phyloP scores from a whole-genome alignment of 306 rosid genomes.

The Carpinus fangiana region DNA sequence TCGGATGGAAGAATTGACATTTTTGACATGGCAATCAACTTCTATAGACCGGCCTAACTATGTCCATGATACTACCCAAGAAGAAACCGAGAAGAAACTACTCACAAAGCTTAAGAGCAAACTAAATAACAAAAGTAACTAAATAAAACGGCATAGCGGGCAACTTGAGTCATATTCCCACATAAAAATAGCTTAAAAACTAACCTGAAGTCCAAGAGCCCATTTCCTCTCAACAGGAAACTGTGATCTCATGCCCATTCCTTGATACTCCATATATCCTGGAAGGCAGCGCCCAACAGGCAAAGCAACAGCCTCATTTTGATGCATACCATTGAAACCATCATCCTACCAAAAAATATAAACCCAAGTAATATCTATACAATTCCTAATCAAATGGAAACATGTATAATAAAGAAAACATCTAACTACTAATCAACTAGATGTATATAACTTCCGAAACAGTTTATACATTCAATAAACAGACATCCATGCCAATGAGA shows the following conservation, averaged over 20 bases:
- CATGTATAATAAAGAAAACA: background rate
- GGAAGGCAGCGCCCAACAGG: slow-evolving; percentile 68
- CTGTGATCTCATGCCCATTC: slow-evolving; percentile 58
- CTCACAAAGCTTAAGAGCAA: background rate
- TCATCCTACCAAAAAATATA: slow-evolving; percentile 44
- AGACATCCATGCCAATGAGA: slow-evolving; percentile 22
- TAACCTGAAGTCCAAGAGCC: slow-evolving; percentile 99
- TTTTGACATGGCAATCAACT: slow-evolving; percentile 15
- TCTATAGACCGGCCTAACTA: background rate
- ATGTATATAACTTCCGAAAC: background rate
- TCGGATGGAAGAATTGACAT: slow-evolving; percentile 22
- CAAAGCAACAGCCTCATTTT: slow-evolving; percentile 54
- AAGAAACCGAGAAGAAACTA: background rate
- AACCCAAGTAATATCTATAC: background rate
- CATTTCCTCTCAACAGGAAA: slow-evolving; percentile 80
- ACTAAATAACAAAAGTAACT: background rate
- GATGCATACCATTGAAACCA: slow-evolving; percentile 57
- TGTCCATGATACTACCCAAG: background rate
- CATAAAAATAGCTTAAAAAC: slow-evolving; percentile 29
- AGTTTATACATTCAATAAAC: background rate
- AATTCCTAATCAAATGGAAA: background rate
- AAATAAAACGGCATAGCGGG: background rate
- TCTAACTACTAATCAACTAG: background rate
- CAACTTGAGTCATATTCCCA: background rate
- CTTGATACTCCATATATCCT: slow-evolving; percentile 73